These are phyloP conservation scores for Daedaleopsis nitida DNA, from an alignment of 768 basidiomycete species.

Conservation along the genomic window DNA sequence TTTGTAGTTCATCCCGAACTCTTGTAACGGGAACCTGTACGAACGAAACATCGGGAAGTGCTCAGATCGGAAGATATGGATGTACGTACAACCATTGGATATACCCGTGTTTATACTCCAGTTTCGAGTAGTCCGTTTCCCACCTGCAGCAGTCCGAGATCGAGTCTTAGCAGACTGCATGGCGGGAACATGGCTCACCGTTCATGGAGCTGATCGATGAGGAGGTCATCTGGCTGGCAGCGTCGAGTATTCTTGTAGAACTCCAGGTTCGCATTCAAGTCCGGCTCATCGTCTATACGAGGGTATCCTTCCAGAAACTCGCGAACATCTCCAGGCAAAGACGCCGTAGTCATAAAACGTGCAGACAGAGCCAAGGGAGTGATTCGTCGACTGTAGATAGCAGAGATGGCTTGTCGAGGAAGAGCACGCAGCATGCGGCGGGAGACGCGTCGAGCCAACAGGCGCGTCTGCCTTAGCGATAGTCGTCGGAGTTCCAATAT, in stretches of 20 bases:
- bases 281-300: constrained; percentile 39
- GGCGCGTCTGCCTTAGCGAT: neutral
- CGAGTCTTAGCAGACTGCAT: neutral
- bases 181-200: constrained; percentile 39
- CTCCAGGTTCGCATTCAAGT: constrained; percentile 48
- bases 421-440: constrained; percentile 3
- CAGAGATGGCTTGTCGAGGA: neutral
- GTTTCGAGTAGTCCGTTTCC: constrained; percentile 58
- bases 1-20: constrained; percentile 69
- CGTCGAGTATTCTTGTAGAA: constrained; percentile 62
- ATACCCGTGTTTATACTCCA: constrained; percentile 72
- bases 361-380: neutral
- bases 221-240: constrained; percentile 61
- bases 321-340: constrained; percentile 54
- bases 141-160: constrained; percentile 45
- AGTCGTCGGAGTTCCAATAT: neutral
- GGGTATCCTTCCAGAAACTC: constrained; percentile 62
- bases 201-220: constrained; percentile 64
- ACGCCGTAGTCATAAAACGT: neutral
- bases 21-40: constrained; percentile 70
- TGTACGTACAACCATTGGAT: constrained; percentile 76
- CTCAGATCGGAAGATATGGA: neutral
- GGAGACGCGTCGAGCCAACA: constrained; percentile 6
- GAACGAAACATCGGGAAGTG: neutral
- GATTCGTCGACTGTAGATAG: neutral